Base-by-base conservation (phyloP, 1,284 basidiomycete species). In the Sporisorium reilianum region DNA sequence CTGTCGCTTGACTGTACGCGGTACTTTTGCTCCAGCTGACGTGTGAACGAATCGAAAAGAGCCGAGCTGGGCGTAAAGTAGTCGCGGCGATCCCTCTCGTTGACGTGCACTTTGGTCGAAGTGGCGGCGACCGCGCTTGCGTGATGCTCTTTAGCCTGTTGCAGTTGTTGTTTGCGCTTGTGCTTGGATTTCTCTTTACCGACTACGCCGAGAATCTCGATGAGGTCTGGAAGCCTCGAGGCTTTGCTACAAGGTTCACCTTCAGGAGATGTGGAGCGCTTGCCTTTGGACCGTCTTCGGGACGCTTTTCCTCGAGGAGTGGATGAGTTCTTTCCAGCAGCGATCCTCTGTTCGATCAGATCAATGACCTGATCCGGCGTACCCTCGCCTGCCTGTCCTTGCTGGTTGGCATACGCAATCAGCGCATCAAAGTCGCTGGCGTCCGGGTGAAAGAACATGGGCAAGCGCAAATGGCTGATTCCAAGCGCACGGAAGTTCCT, bases 361-460 rank as follows among this genome's bases (percentile, higher is more conserved):
- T 64, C 63, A n/a, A 62, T 45, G 22, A 75, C 56, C 14, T 67
- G 64, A 22, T 67, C 66, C 14, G 67, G 62, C 16, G 48, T 61
- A 2, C 71, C 71, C 23, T 65, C 58, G 3, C 28, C 56, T 0
- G 71, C 62, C 10, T 64, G 58, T 5, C 71, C 65, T 2, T 54
- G 68, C 16, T 71, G 63, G 22, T 80, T 72, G 5, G 85, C 79
- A 46, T 69, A 85, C 9, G 80, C 80, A 4, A 86, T 72, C 12
- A 86, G 69, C 3, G 79, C 77, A 46, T 86, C 84, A 20, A 80
- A 77, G 41, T 85, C 85, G 7, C 82, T 74, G 0, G 85, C 84
- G 32, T 77, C 75, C 8, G 78, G 69, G 61, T 86, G 85, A 54
- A 86, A 86, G 59, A 86, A 84, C 81, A 86, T 84, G 4, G 86